These are phyloP conservation scores for Suillus fuscotomentosus DNA, from an alignment of 768 basidiomycete genomes.

Conservation along the genomic window DNA sequence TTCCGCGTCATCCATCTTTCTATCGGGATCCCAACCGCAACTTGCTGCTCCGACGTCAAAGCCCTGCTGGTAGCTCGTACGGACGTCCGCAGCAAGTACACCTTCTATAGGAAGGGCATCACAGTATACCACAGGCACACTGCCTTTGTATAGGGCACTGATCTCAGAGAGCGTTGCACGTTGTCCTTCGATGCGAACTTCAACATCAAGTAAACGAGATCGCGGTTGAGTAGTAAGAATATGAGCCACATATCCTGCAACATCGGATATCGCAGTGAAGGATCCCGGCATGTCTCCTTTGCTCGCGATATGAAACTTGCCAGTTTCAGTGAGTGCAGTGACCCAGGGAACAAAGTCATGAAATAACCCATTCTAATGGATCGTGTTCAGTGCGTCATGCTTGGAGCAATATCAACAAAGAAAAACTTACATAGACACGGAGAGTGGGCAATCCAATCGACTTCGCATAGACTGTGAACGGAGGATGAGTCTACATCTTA, in stretches of 20 bases:
- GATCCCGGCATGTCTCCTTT: conserved; percentile 23
- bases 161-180: conserved; percentile 14
- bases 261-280: conserved; percentile 22
- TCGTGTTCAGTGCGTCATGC: background rate
- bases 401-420: conserved; percentile 12
- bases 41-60: conserved; percentile 16
- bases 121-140: conserved; percentile 8
- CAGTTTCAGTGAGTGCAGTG: conserved; percentile 10
- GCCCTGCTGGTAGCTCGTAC: conserved; percentile 16
- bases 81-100: conserved; percentile 1
- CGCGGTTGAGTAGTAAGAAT: conserved; percentile 17
- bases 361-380: conserved; percentile 22
- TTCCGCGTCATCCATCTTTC: conserved; percentile 12
- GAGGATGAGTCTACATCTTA: background rate
- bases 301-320: conserved; percentile 21
- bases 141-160: conserved; percentile 8
- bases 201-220: conserved; percentile 12
- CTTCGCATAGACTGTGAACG: conserved; percentile 16
- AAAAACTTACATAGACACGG: conserved; percentile 9
- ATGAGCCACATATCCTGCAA: conserved; percentile 28
- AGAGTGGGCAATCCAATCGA: conserved; percentile 18
- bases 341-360: conserved; percentile 16
- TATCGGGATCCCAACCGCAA: conserved; percentile 19
- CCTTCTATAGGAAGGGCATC: conserved; percentile 14
- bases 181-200: conserved; percentile 24